Percentiles rank a stretch among this genome's conserved stretches.
phyloP scores from a whole-genome alignment of 2,329 filamentous ascomycete genomes.

The Paraphoma sp. region DNA sequence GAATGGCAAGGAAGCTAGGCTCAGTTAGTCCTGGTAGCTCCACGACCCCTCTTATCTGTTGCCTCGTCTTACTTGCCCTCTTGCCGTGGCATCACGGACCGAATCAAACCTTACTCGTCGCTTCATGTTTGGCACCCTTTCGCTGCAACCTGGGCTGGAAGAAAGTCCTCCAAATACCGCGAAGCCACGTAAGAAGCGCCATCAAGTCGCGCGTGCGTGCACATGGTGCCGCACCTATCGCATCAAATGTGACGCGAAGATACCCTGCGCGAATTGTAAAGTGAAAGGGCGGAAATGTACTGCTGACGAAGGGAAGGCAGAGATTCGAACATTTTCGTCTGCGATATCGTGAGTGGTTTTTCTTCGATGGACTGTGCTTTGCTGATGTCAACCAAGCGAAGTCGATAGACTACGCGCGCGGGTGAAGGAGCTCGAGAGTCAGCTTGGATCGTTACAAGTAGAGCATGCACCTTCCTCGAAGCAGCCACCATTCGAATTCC shows the following conservation, averaged over 20 bases:
- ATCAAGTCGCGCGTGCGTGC: slow-evolving; percentile 47
- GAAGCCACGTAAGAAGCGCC: slow-evolving; percentile 22
- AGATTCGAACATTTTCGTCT: slow-evolving; percentile 23
- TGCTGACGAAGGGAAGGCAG: slow-evolving; percentile 31
- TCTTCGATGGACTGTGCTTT: background rate
- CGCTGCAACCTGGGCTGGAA: background rate
- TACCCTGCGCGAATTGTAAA: slow-evolving; percentile 52
- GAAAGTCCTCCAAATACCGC: background rate
- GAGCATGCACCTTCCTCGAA: background rate
- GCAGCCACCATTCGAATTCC: background rate
- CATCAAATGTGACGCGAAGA: slow-evolving; percentile 51
- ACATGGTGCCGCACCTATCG: slow-evolving; percentile 52
- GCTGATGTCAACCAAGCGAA: slow-evolving; percentile 37
- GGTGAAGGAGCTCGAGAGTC: slow-evolving; percentile 41
- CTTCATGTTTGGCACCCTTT: background rate
- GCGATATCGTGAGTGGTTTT: slow-evolving; percentile 35
- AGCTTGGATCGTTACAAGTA: slow-evolving; percentile 31
- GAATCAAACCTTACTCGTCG: background rate
- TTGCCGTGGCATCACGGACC: no score
- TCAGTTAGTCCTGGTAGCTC: no score
- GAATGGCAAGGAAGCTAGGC: no score
- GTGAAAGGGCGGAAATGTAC: slow-evolving; percentile 46
- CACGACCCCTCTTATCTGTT: no score
- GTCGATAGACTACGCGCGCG: slow-evolving; percentile 47
- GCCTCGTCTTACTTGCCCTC: no score